Evolutionary conservation across 2,329 filamentous ascomycete species (phyloP).

Genomic region (Trichoderma citrinoviride): DNA sequence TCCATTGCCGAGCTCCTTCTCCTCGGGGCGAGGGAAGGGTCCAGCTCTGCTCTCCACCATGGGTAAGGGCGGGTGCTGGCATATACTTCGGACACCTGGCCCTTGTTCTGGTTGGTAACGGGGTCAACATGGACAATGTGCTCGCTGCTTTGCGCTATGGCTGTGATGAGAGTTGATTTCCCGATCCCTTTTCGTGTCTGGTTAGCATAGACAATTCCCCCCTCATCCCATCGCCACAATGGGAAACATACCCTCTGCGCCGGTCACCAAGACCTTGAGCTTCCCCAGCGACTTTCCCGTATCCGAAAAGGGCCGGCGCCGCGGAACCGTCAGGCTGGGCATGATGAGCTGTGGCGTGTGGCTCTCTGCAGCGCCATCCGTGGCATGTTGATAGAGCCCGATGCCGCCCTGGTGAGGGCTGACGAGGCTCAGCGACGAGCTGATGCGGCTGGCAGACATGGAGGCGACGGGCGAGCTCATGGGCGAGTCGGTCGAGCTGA

Average conservation of each 20-base stretch:
- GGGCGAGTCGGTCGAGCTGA: slow-evolving; percentile 53
- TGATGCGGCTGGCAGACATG: slow-evolving; percentile 32
- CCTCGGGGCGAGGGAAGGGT: slow-evolving; percentile 54
- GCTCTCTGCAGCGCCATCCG: neutral
- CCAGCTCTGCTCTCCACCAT: slow-evolving; percentile 81
- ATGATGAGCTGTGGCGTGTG: slow-evolving; percentile 82
- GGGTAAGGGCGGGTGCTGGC: slow-evolving; percentile 84
- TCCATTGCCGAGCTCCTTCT: slow-evolving; percentile 67
- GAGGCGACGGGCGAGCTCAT: slow-evolving; percentile 51
- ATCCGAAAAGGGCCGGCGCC: slow-evolving; percentile 84
- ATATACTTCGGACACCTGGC: slow-evolving; percentile 62
- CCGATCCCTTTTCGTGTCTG: slow-evolving; percentile 60
- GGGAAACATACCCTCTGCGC: slow-evolving; percentile 61
- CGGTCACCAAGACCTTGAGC: slow-evolving; percentile 84
- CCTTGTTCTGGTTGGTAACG: slow-evolving; percentile 38
- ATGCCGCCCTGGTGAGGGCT: slow-evolving; percentile 26
- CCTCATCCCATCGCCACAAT: neutral
- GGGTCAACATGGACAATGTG: slow-evolving; percentile 93
- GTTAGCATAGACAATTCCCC: neutral
- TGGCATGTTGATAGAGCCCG: slow-evolving; percentile 15
- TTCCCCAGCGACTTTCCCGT: slow-evolving; percentile 79
- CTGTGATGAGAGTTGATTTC: slow-evolving; percentile 85
- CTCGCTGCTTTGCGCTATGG: slow-evolving; percentile 80
- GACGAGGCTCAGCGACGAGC: slow-evolving; percentile 28
- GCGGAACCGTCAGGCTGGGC: slow-evolving; percentile 92